Evolutionary conservation across 306 rosid genomes (phyloP).

Genomic region (Alnus glutinosa): DNA sequence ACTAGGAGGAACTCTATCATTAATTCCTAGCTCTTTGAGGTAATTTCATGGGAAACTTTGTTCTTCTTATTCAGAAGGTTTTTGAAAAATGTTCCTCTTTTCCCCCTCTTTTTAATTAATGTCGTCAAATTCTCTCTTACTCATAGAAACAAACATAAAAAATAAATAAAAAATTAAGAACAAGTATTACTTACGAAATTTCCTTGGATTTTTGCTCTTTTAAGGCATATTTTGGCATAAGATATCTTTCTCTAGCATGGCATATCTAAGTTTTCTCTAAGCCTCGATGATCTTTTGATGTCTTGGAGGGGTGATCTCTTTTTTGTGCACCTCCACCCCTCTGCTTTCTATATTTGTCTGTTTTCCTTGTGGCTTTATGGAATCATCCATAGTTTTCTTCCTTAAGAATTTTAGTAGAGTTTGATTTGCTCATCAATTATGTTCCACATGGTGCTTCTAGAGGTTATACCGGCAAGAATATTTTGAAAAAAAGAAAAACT

Average conservation of each 20-base stretch:
- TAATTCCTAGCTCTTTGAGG: slow-evolving; percentile 27
- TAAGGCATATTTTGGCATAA: background rate
- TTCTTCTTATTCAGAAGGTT: background rate
- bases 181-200: background rate
- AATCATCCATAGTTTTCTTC: background rate
- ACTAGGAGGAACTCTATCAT: no score
- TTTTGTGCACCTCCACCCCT: no score
- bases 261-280: background rate
- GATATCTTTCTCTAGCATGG: background rate
- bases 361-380: background rate
- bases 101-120: no score
- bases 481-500: background rate
- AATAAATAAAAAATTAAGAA: background rate
- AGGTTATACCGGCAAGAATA: no score
- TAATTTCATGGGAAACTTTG: slow-evolving; percentile 10
- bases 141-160: background rate
- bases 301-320: background rate
- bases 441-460: background rate
- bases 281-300: background rate
- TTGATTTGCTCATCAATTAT: background rate
- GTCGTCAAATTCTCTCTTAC: background rate
- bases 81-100: background rate
- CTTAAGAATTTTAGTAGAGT: background rate
- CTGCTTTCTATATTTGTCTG: background rate
- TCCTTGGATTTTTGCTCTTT: no score